These are phyloP conservation scores for Kwoniella botswanensis DNA, from an alignment of 768 basidiomycete genomes.

Conservation along the genomic window DNA sequence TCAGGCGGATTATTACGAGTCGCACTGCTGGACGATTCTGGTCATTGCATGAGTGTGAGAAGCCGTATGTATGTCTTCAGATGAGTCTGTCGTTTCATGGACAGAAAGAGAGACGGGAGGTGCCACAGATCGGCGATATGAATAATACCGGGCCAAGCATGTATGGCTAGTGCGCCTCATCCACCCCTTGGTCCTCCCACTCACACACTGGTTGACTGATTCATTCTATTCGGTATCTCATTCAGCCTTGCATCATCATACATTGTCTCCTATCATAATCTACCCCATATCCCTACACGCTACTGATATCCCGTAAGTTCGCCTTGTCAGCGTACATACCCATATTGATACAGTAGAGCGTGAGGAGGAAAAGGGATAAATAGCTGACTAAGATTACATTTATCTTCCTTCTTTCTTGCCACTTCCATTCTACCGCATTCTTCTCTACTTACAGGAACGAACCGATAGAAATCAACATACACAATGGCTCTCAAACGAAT, in stretches of 20 bases:
- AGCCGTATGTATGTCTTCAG: too few relatives aligned
- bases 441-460: neutral
- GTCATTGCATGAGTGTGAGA: too few relatives aligned
- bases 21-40: too few relatives aligned
- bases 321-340: too few relatives aligned
- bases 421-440: constrained; percentile 8
- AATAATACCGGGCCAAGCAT: neutral
- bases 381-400: constrained; percentile 1
- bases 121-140: neutral
- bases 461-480: constrained; percentile 9
- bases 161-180: neutral
- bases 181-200: neutral
- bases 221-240: neutral
- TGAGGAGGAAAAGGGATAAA: neutral
- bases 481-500: constrained; percentile 97
- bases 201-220: neutral
- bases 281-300: neutral
- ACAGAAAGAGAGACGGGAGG: too few relatives aligned
- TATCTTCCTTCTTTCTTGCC: neutral
- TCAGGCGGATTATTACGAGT: too few relatives aligned
- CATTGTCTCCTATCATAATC: neutral
- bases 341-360: neutral
- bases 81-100: too few relatives aligned
- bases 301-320: neutral
- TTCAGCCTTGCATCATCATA: neutral